Base-by-base conservation (phyloP, 2,329 filamentous ascomycete genomes). In the Fusarium sambucinum region DNA sequence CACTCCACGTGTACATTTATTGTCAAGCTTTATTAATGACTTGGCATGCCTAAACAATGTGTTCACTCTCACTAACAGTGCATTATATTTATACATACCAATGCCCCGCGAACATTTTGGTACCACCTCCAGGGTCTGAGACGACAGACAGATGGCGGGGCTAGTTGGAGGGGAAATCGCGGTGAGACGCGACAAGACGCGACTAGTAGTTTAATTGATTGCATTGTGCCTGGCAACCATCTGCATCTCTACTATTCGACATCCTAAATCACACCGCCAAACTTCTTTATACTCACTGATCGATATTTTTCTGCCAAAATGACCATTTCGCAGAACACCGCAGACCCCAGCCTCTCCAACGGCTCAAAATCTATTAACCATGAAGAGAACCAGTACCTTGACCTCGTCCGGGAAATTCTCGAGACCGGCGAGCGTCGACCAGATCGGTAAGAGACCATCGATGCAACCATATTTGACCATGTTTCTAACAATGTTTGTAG, bases 331-430 rank as follows among this genome's bases (percentile, higher is more conserved):
- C 62, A 74, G 33, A 48, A 23, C 7, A 38, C 29, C 12, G 30
- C 57, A 5, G 51, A 59, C 17, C 32, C 40, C 3, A 59, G 66
- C 48, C 47, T 70, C 21, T 56, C 59, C 9, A 64, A 59, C 41
- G 68, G 47, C 27, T 61, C 67, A 11, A 42, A 65, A 32, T 41
- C 59, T 30, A 50, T 69, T 25, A 74, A 74, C 33, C 93, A 97
- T 75, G 94, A 98, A 83, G 96, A 99, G 81, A 85, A 94, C 76
- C 96, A 98, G 80, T 99, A 99, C 78, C 89, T 99, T 62, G 87
- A 95, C 73, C 86, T 99, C 27, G 93, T 98, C 66, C 90, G 89
- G 70, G 88, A 93, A 70, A 97, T 98, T 75, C 85, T 99, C 17
- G 83, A 89, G 17, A 82, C 87, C 27, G 96, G 96, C 74, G 96